Conservation (phyloP, 1,284 basidiomycete species). For the Sanguinoderma infundibulare region DNA sequence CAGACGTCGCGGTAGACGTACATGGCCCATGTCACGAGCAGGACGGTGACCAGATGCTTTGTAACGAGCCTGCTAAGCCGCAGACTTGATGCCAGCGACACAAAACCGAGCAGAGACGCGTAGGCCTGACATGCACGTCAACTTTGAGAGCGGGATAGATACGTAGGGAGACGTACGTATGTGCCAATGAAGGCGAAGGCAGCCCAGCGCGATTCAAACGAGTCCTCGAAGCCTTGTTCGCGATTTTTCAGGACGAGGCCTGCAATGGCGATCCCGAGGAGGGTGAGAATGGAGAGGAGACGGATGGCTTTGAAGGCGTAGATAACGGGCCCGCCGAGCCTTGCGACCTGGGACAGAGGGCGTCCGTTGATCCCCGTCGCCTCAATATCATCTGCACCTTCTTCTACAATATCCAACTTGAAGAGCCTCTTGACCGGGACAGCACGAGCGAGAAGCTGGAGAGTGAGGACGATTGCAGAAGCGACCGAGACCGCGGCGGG, state of each 20-base stretch:
- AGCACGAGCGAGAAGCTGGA: slow-evolving; percentile 18
- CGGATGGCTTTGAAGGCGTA: slow-evolving; percentile 34
- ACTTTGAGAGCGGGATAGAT: background rate
- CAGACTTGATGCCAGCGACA: slow-evolving; percentile 21
- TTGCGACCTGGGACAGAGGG: slow-evolving; percentile 22
- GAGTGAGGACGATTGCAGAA: slow-evolving; percentile 14
- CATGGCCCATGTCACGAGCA: slow-evolving; percentile 45
- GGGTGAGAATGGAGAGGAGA: slow-evolving; percentile 27
- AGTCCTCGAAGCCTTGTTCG: slow-evolving; percentile 17
- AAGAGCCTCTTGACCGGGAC: slow-evolving; percentile 7
- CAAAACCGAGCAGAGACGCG: slow-evolving; percentile 27
- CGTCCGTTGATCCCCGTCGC: slow-evolving; percentile 2
- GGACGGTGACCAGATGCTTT: slow-evolving; percentile 30
- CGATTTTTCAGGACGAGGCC: slow-evolving; percentile 13
- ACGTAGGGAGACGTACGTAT: slow-evolving; percentile 34
- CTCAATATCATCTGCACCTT: slow-evolving; percentile 15
- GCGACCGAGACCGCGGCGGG: slow-evolving; percentile 8
- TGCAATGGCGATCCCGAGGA: slow-evolving; percentile 33
- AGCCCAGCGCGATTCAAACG: slow-evolving; percentile 28
- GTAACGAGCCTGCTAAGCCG: slow-evolving; percentile 6
- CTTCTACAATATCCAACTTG: background rate
- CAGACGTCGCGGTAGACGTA: slow-evolving; percentile 56
- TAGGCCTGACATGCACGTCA: slow-evolving; percentile 40
- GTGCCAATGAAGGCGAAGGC: slow-evolving; percentile 38
- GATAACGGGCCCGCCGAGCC: slow-evolving; percentile 33